phyloP scores from a whole-genome alignment of 2,329 filamentous ascomycete genomes.

The Aplosporella prunicola region DNA sequence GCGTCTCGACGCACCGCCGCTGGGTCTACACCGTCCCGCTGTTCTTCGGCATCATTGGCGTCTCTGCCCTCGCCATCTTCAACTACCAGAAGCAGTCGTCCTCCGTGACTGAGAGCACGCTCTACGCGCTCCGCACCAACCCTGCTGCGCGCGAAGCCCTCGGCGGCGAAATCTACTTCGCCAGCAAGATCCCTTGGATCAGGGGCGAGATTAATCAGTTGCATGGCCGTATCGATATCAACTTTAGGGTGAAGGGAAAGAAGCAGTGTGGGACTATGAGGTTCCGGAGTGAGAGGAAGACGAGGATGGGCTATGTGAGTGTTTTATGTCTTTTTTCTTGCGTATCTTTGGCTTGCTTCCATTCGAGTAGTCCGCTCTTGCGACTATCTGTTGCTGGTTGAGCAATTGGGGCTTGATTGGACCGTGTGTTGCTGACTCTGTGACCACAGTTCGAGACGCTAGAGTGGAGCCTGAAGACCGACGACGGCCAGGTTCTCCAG shows the following conservation, averaged over 20 bases:
- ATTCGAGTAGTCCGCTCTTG: constrained; percentile 2
- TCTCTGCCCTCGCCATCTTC: constrained; percentile 79
- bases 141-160: constrained; percentile 63
- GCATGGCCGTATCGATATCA: constrained; percentile 80
- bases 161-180: constrained; percentile 57
- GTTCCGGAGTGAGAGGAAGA: constrained; percentile 66
- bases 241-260: constrained; percentile 77
- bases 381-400: not conserved
- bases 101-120: constrained; percentile 68
- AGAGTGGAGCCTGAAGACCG: constrained; percentile 75
- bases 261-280: constrained; percentile 62
- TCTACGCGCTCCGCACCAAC: constrained; percentile 85
- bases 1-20: not conserved
- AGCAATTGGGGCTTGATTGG: constrained; percentile 13
- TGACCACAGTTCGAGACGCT: constrained; percentile 68
- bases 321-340: not conserved
- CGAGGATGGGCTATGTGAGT: constrained; percentile 50
- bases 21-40: constrained; percentile 56
- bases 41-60: constrained; percentile 63
- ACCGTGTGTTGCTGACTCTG: no score
- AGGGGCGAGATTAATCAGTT: constrained; percentile 76
- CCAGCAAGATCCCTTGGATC: constrained; percentile 40
- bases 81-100: constrained; percentile 97
- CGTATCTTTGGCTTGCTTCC: no score
- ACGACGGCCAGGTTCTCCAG: constrained; percentile 59